Evolutionary conservation across 306 rosid species (phyloP), one percentile per base, ranked within the genome.

Genomic region (Vigna radiata): DNA sequence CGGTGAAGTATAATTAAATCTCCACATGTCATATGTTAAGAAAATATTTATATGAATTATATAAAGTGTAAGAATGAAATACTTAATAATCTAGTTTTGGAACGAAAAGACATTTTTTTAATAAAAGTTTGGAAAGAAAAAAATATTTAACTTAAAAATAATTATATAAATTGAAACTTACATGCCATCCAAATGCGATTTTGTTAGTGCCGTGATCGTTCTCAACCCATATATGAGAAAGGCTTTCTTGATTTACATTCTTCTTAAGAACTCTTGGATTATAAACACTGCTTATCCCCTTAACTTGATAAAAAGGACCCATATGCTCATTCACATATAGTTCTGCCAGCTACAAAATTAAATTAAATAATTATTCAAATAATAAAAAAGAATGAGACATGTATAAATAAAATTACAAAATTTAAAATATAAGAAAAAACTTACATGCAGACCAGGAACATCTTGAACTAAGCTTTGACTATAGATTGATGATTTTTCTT

Each of bases 241-340:
- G 4, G 19, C 37, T 33, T 6, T 1, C 5, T 58, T 74, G 76
- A 31, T 70, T 29, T 29, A 29, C 19, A 0, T 36, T 0, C 1
- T 31, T 3, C 0, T 0, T n/a, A n/a, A n/a, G 33, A 1, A 54
- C 27, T 23, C 0, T 23, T 3, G 66, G 76, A 48, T 59, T 75
- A 5, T 68, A 68, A 11, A 75, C 2, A 5, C 80, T 81, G 17
- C 0, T 14, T 1, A 0, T 3, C 58, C 77, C 84, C 2, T 15
- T 59, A 4, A 75, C 77, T 58, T 17, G 37, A 4, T 47, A 31
- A 19, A 46, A 58, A 36, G 71, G 62, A 12, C 14, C 12, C 0
- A 0, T 7, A 0, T 13, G 0, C 0, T 1, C 9, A 9, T 0
- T 0, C 10, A 52, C 5, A 62, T 0, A 5, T 1, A 23, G 5